phyloP scores from a whole-genome alignment of 1,139 yeast genomes.

The Candida pseudoviswanathii region DNA sequence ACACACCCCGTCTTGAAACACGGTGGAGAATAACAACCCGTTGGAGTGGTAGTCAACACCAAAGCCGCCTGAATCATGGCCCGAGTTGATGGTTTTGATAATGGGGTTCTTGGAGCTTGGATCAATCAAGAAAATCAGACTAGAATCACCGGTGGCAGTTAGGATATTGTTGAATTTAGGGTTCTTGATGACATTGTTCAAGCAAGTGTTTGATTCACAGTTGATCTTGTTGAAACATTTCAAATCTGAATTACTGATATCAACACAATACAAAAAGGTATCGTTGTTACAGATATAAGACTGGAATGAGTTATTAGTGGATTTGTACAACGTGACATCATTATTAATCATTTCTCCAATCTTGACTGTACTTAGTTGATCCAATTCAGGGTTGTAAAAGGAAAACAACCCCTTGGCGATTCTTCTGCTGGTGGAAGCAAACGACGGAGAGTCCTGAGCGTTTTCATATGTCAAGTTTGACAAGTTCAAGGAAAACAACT shows the following conservation, averaged over 20 bases:
- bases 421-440: slow-evolving; percentile 20
- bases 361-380: slow-evolving; percentile 50
- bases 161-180: slow-evolving; percentile 32
- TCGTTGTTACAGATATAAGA: slow-evolving; percentile 85
- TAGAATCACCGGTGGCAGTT: slow-evolving; percentile 46
- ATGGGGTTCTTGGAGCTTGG: slow-evolving; percentile 25
- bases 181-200: slow-evolving; percentile 40
- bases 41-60: slow-evolving; percentile 78
- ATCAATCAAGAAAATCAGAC: slow-evolving; percentile 40
- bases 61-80: slow-evolving; percentile 84
- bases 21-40: slow-evolving; percentile 72
- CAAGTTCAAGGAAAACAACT: slow-evolving; percentile 29
- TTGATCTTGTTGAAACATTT: slow-evolving; percentile 30
- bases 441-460: slow-evolving; percentile 11
- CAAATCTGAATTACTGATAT: slow-evolving; percentile 53
- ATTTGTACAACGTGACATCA: slow-evolving; percentile 62
- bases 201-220: slow-evolving; percentile 43
- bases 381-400: slow-evolving; percentile 51
- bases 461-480: slow-evolving; percentile 22
- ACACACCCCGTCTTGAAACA: slow-evolving; percentile 85
- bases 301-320: slow-evolving; percentile 42
- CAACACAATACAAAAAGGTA: slow-evolving; percentile 65
- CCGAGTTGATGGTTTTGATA: slow-evolving; percentile 46
- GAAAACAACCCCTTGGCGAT: slow-evolving; percentile 62
- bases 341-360: slow-evolving; percentile 85